These are phyloP conservation scores for Nephelium lappaceum DNA, from an alignment of 345 rosid genomes.

Conservation along the genomic window DNA sequence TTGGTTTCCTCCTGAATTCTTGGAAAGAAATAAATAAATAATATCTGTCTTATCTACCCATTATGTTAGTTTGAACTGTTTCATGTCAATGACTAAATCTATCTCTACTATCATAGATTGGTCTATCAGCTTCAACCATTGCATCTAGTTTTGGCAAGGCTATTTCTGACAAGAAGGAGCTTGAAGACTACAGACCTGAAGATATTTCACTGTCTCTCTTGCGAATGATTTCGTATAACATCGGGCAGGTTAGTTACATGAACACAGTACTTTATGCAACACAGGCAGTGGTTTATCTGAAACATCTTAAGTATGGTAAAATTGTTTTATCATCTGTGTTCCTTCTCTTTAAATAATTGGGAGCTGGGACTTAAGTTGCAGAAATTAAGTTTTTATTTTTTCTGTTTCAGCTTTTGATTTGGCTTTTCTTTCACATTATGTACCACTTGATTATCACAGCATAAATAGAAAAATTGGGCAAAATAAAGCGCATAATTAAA, in stretches of 20 bases:
- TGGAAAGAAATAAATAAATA: background rate
- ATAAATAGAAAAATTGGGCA: background rate
- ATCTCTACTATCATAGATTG: slow-evolving; percentile 55
- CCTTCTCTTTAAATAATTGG: background rate
- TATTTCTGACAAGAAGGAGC: slow-evolving; percentile 90
- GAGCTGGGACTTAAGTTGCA: background rate
- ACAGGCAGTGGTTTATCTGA: background rate
- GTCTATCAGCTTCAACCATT: slow-evolving; percentile 96
- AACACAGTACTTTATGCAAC: slow-evolving; percentile 1
- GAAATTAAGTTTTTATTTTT: background rate
- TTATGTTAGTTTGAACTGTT: background rate
- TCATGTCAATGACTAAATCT: background rate
- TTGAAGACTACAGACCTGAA: slow-evolving; percentile 90
- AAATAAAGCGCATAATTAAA: background rate
- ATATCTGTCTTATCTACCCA: background rate
- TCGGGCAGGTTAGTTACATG: slow-evolving; percentile 75
- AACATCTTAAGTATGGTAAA: background rate
- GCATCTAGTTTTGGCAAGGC: slow-evolving; percentile 99
- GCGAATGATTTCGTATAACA: slow-evolving; percentile 98
- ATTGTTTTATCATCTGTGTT: background rate
- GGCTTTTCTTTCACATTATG: background rate
- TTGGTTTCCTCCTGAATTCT: background rate
- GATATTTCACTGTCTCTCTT: slow-evolving; percentile 94
- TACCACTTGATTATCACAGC: background rate
- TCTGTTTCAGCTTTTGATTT: background rate